These are phyloP conservation scores for Colletotrichum euphorbiae DNA, from an alignment of 2,329 filamentous ascomycete species.

Conservation along the genomic window DNA sequence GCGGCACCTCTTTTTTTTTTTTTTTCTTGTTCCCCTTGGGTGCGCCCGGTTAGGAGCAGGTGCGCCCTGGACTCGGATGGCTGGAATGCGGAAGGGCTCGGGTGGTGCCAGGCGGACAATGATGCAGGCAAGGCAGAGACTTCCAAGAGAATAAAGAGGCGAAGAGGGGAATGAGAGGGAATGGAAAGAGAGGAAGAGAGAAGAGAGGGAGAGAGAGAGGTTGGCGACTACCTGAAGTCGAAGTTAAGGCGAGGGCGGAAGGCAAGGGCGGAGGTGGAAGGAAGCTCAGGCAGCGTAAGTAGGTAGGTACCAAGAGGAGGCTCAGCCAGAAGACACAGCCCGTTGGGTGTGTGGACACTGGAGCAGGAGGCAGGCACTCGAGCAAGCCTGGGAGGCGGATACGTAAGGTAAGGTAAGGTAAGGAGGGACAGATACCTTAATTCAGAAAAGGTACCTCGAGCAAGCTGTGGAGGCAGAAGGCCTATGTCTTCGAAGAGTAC, in stretches of 20 bases:
- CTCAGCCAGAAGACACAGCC: constrained; percentile 36
- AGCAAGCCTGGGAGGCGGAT: constrained; percentile 24
- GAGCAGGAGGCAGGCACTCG: constrained; percentile 17
- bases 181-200: constrained; percentile 11
- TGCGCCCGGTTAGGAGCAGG: constrained; percentile 10
- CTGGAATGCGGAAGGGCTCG: constrained; percentile 1
- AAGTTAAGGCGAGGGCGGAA: constrained; percentile 22
- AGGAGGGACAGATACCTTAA: not conserved
- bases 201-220: constrained; percentile 6
- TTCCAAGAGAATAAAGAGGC: constrained; percentile 23
- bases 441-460: too few relatives aligned
- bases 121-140: constrained; percentile 12
- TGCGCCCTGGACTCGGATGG: constrained; percentile 26
- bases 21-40: constrained; percentile 31
- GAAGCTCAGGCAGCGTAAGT: constrained; percentile 9
- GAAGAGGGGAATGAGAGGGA: constrained; percentile 11
- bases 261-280: constrained; percentile 4
- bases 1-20: constrained; percentile 14
- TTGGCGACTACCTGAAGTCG: not conserved
- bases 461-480: constrained; percentile 4
- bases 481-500: not conserved
- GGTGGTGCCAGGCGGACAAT: not conserved
- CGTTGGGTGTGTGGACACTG: constrained; percentile 31
- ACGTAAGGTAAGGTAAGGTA: not conserved
- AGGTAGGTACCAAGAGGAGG: constrained; percentile 20